A percentile compares a stretch with the other conserved stretches of the same genome.
These are phyloP conservation scores for Fusarium setosum DNA, from an alignment of 2,329 filamentous ascomycete species.

Conservation along the genomic window DNA sequence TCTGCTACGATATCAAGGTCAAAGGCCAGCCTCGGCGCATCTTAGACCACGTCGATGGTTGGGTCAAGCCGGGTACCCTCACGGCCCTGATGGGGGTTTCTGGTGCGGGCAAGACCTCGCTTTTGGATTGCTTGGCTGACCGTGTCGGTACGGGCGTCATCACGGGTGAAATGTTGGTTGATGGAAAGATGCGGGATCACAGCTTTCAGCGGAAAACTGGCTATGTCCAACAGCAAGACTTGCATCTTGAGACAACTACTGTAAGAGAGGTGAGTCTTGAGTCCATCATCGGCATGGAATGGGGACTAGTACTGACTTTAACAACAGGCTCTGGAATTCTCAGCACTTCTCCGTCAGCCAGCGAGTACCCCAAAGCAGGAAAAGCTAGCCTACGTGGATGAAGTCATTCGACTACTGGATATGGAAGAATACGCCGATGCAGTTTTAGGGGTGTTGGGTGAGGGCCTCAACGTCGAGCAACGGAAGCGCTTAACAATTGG, in stretches of 20 bases:
- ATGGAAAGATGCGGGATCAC: slow-evolving; percentile 70
- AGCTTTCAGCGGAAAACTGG: slow-evolving; percentile 78
- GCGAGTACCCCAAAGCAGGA: slow-evolving; percentile 53
- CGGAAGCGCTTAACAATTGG: slow-evolving; percentile 62
- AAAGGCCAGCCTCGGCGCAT: slow-evolving; percentile 71
- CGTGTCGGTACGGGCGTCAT: slow-evolving; percentile 77
- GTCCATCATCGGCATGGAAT: neutral
- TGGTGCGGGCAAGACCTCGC: slow-evolving; percentile 69
- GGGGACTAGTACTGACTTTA: neutral
- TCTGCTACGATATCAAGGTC: slow-evolving; percentile 79
- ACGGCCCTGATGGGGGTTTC: slow-evolving; percentile 70
- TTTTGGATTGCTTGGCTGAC: slow-evolving; percentile 71
- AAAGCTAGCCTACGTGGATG: slow-evolving; percentile 62
- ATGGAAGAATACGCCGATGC: slow-evolving; percentile 66
- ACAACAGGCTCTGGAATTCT: slow-evolving; percentile 49
- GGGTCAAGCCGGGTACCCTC: slow-evolving; percentile 78
- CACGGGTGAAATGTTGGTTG: slow-evolving; percentile 74
- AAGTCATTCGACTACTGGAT: slow-evolving; percentile 62
- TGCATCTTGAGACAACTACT: slow-evolving; percentile 53
- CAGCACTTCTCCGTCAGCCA: slow-evolving; percentile 56
- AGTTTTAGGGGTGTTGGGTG: slow-evolving; percentile 56
- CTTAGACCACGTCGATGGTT: slow-evolving; percentile 76
- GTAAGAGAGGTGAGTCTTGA: slow-evolving; percentile 41
- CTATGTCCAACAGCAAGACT: slow-evolving; percentile 76
- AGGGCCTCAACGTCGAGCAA: slow-evolving; percentile 59